Evolutionary conservation across 345 rosid species (phyloP), one percentile per base, ranked within the genome.

Genomic region (Eucalyptus globulus): DNA sequence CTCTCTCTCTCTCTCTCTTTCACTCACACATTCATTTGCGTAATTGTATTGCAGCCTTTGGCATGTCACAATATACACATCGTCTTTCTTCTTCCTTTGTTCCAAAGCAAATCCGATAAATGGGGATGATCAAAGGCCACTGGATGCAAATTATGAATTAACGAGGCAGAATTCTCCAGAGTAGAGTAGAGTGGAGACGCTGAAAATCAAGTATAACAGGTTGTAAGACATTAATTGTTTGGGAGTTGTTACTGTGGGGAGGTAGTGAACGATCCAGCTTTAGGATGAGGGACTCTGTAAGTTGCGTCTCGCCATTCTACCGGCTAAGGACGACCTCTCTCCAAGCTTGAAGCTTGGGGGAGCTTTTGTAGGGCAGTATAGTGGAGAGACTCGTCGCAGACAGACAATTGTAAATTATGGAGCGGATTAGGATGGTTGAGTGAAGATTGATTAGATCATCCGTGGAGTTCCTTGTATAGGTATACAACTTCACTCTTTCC

Each of bases 41-140:
- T 86, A 89, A 88, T 85, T 91, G 87, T 47, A 87, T 89, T 95
- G 96, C 96, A 96, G 98, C 72, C 65, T 95, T 58, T 97, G 99
- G 99, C 99, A 97, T 89, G 89, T 95, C 86, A 90, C 95, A 29
- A 97, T 95, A 92, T 97, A 96, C 93, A 93, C 94, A 34, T 94
- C 99, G 69, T 97, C 98, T 31, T 97, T 98, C 94, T 95, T 97
- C 96, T 97, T 98, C 95, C 98, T 97, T 49, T 96, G 98, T 91
- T 95, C 99, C 88, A 98, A 96, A 94, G 97, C 92, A 56, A 49
- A 87, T 15, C 86, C 87, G 53, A 89, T 88, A 90, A 90, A 89
- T 89, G 91, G 86, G 24, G 96, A 88, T 53, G 88, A 90, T 88
- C 93, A 90, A 90, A 87, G 88, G 15, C 91, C 89, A 2, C 40